These are phyloP conservation scores for Fusarium luffae DNA, from an alignment of 2,329 filamentous ascomycete species.

Conservation along the genomic window DNA sequence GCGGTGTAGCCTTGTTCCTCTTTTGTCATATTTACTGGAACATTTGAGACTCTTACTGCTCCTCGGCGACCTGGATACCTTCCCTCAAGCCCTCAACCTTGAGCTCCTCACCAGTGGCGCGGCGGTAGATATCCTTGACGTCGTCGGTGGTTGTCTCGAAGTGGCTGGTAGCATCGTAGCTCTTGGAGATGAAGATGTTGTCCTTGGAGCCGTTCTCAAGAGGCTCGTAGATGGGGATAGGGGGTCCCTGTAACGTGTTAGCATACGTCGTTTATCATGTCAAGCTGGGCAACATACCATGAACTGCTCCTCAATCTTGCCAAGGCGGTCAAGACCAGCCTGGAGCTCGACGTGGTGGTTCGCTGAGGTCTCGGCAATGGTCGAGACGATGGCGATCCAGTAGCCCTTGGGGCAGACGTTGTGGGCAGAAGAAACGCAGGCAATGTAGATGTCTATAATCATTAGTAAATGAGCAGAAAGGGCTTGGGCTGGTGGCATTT, in stretches of 20 bases:
- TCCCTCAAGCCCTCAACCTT: slow-evolving; percentile 89
- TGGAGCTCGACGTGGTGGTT: slow-evolving; percentile 98
- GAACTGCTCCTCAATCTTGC: slow-evolving; percentile 96
- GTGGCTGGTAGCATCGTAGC: slow-evolving; percentile 97
- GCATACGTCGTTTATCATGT: neutral
- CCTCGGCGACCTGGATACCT: slow-evolving; percentile 77
- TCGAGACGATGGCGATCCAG: slow-evolving; percentile 98
- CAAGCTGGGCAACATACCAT: slow-evolving; percentile 67
- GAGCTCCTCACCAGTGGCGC: slow-evolving; percentile 85
- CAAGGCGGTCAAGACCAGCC: slow-evolving; percentile 90
- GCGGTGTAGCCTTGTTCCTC: slow-evolving; percentile 23
- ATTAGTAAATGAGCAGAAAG: slow-evolving; percentile 10
- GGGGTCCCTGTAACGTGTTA: slow-evolving; percentile 66
- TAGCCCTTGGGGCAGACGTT: slow-evolving; percentile 99
- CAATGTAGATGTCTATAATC: slow-evolving; percentile 88
- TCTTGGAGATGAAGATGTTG: slow-evolving; percentile 98
- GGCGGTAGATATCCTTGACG: slow-evolving; percentile 90
- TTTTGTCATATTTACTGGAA: slow-evolving; percentile 10
- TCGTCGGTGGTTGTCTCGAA: slow-evolving; percentile 94
- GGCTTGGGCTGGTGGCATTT: slow-evolving; percentile 46
- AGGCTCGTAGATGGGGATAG: slow-evolving; percentile 95
- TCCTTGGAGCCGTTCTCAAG: slow-evolving; percentile 83
- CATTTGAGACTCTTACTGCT: slow-evolving; percentile 57
- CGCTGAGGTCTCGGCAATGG: slow-evolving; percentile 88
- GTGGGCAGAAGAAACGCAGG: slow-evolving; percentile 93